phyloP scores from a whole-genome alignment of 345 rosid species.

The Geranium rotundifolium region DNA sequence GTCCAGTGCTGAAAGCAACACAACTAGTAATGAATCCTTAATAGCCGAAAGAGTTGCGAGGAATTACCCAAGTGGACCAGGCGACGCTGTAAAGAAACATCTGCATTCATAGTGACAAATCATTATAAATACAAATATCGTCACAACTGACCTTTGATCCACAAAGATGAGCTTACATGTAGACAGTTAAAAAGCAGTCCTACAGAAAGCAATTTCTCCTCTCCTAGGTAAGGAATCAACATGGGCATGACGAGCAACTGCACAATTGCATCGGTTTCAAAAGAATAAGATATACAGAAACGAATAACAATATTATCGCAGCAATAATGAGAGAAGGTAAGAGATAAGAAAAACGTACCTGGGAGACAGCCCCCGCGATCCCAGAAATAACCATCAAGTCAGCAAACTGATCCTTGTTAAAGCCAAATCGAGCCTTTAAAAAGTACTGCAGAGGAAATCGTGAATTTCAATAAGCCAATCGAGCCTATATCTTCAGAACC shows the following conservation, averaged over 20 bases:
- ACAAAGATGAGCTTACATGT: slow-evolving; percentile 58
- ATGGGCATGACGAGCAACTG: slow-evolving; percentile 78
- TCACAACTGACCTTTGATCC: no score
- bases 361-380: slow-evolving; percentile 69
- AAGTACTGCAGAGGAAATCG: slow-evolving; percentile 46
- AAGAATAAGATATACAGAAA: neutral
- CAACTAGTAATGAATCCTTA: no score
- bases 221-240: slow-evolving; percentile 62
- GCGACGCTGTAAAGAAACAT: slow-evolving; percentile 68
- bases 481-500: no score
- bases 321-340: neutral
- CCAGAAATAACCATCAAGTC: slow-evolving; percentile 79
- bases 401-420: slow-evolving; percentile 78
- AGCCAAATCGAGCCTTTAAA: slow-evolving; percentile 81
- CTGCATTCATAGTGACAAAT: slow-evolving; percentile 25
- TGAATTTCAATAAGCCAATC: neutral
- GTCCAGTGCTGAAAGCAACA: no score
- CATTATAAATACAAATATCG: neutral
- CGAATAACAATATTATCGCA: no score
- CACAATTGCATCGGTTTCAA: slow-evolving; percentile 4
- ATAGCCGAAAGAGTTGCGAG: no score
- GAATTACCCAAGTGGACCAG: slow-evolving; percentile 76
- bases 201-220: slow-evolving; percentile 59
- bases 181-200: slow-evolving; percentile 62
- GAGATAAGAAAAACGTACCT: slow-evolving; percentile 32